These are phyloP conservation scores for Talaromyces sp. DNA, from an alignment of 2,329 filamentous ascomycete species.

Conservation along the genomic window DNA sequence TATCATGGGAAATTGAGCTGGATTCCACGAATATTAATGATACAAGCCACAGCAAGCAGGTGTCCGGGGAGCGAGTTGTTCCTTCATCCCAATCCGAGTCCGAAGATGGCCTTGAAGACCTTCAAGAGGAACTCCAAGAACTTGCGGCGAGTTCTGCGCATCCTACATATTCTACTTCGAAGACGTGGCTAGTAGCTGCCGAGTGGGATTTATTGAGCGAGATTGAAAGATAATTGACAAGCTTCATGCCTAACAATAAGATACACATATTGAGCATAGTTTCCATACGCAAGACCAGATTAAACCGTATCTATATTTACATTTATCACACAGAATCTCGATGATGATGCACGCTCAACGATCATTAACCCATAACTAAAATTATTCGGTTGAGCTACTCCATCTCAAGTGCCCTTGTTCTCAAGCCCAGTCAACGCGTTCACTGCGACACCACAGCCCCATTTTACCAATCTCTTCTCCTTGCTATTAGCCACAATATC, in stretches of 20 bases:
- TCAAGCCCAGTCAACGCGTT: constrained; percentile 31
- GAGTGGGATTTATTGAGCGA: constrained; percentile 37
- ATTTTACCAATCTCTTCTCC: constrained; percentile 52
- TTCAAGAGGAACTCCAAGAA: neutral
- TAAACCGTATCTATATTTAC: neutral
- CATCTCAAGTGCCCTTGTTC: neutral
- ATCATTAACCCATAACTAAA: neutral
- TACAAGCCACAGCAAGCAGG: neutral
- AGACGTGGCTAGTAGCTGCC: constrained; percentile 36
- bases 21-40: constrained; percentile 1
- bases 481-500: constrained; percentile 50
- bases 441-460: constrained; percentile 43
- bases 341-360: neutral
- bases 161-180: neutral
- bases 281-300: neutral
- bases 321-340: neutral
- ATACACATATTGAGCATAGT: neutral
- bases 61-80: neutral
- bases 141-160: neutral
- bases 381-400: too few species aligned
- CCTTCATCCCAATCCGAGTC: constrained; percentile 12
- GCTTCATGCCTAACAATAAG: too few species aligned
- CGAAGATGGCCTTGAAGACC: neutral
- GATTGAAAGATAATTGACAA: neutral
- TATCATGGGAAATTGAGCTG: constrained; percentile 38